phyloP scores from a whole-genome alignment of 1,139 yeast species.

The Wickerhamomyces sp. region DNA sequence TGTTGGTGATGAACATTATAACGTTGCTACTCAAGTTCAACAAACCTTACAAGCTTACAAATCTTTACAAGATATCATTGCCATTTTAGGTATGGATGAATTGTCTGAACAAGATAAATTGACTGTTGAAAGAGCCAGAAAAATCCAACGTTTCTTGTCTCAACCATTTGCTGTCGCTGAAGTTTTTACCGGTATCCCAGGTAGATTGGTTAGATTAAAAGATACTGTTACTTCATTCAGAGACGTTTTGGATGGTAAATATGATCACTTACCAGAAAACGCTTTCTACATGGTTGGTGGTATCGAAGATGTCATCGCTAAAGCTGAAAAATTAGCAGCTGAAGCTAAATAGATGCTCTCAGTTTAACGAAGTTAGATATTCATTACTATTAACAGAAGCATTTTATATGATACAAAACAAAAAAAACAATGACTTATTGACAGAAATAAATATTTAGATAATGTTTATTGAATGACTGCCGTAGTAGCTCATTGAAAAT shows the following conservation, averaged over 20 bases:
- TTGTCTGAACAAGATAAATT: constrained; percentile 97
- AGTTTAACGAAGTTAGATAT: not conserved
- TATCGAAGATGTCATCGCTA: constrained; percentile 95
- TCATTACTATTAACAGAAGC: not conserved
- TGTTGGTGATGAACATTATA: constrained; percentile 98
- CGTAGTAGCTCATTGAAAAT: not conserved
- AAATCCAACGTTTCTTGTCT: constrained; percentile 99
- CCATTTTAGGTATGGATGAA: constrained; percentile 99
- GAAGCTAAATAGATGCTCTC: constrained; percentile 59
- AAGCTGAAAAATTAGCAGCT: constrained; percentile 98
- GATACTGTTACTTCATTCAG: constrained; percentile 93
- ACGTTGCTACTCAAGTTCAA: constrained; percentile 91
- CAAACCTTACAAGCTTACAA: constrained; percentile 99
- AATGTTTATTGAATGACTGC: constrained; percentile 9
- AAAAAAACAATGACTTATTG: constrained; percentile 1
- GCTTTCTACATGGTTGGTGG: constrained; percentile 99
- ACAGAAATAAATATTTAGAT: constrained; percentile 16
- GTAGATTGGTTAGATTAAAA: constrained; percentile 94
- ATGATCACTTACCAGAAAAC: constrained; percentile 97
- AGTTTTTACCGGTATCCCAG: constrained; percentile 99
- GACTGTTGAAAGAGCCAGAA: constrained; percentile 99
- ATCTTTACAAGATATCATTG: constrained; percentile 99
- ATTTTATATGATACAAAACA: constrained; percentile 1
- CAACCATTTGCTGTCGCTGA: constrained; percentile 99
- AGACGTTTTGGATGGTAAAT: constrained; percentile 97